Evolutionary conservation across 352 stramenopile species (phyloP).

Genomic region (Phytophthora syringae): DNA sequence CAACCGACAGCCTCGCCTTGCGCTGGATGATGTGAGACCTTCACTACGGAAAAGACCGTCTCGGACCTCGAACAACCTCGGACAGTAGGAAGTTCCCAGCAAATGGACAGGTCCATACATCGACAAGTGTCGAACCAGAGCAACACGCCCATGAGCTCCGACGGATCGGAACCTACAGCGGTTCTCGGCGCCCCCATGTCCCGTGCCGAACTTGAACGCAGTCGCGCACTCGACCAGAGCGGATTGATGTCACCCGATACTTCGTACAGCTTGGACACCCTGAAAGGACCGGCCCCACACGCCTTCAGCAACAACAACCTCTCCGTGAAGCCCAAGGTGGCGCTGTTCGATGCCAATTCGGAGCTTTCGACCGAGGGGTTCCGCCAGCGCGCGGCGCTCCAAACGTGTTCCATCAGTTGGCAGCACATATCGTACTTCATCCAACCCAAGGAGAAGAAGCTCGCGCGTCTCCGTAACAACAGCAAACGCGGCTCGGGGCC

Average conservation of each 20-base stretch:
- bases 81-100: conserved; percentile 1
- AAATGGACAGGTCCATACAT: conserved; percentile 22
- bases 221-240: conserved; percentile 18
- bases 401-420: conserved; percentile 71
- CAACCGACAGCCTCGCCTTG: not conserved
- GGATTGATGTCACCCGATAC: conserved; percentile 31
- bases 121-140: conserved; percentile 31
- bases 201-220: conserved; percentile 31
- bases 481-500: conserved; percentile 36
- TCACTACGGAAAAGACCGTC: conserved; percentile 39
- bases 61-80: conserved; percentile 22
- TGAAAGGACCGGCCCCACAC: conserved; percentile 29
- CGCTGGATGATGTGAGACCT: conserved; percentile 22
- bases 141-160: conserved; percentile 35
- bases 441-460: conserved; percentile 34
- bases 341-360: conserved; percentile 39
- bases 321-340: conserved; percentile 37
- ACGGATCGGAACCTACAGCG: conserved; percentile 33
- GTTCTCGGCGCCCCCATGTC: conserved; percentile 36
- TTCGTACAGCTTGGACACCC: conserved; percentile 33
- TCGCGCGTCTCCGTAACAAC: conserved; percentile 22
- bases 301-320: conserved; percentile 37
- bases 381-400: conserved; percentile 34
- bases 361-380: conserved; percentile 42
- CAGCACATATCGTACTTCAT: conserved; percentile 70